phyloP scores from a whole-genome alignment of 2,329 filamentous ascomycete genomes.

The Cadophora sp. region DNA sequence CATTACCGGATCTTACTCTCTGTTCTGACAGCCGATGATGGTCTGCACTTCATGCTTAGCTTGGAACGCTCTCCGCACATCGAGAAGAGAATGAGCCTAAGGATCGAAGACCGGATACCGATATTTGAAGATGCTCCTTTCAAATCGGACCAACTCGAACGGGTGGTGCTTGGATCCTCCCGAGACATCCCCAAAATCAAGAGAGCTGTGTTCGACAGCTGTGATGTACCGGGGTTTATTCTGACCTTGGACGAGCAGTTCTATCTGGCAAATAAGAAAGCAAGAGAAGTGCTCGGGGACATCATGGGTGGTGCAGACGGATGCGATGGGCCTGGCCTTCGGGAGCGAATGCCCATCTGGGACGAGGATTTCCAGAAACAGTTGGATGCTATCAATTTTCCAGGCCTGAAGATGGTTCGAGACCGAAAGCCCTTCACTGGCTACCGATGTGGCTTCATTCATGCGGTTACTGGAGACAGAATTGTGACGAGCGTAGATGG shows the following conservation, averaged over 20 bases:
- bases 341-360: constrained; percentile 30
- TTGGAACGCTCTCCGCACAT: constrained; percentile 22
- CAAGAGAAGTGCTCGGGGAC: constrained; percentile 28
- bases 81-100: constrained; percentile 5
- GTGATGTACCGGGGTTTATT: constrained; percentile 28
- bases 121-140: neutral
- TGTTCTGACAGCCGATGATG: constrained; percentile 22
- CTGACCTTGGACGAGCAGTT: constrained; percentile 33
- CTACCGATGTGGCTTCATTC: constrained; percentile 32
- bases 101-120: neutral
- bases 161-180: neutral
- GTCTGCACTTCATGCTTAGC: constrained; percentile 27
- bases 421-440: constrained; percentile 21
- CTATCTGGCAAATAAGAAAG: constrained; percentile 34
- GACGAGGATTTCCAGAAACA: constrained; percentile 28
- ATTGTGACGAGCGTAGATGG: constrained; percentile 30
- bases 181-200: constrained; percentile 29
- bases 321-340: constrained; percentile 23
- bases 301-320: constrained; percentile 30
- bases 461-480: constrained; percentile 27
- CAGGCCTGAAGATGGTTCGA: constrained; percentile 27
- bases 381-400: constrained; percentile 28
- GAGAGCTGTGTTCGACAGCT: constrained; percentile 34
- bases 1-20: constrained; percentile 28
- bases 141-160: neutral